Evolutionary conservation across 148 eudicot genomes (phyloP).

Genomic region (Pouteria glomerata): DNA sequence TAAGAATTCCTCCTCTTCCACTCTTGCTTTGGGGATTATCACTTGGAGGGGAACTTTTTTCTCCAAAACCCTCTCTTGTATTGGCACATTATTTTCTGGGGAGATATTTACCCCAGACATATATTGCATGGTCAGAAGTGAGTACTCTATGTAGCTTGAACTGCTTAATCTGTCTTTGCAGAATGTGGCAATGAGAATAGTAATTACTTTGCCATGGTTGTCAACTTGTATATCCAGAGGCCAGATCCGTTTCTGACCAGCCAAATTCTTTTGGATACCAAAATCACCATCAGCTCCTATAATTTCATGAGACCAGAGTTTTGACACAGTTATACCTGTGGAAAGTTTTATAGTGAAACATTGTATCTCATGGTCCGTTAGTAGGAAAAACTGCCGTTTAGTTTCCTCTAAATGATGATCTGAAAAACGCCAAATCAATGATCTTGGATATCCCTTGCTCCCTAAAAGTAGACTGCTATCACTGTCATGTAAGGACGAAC

Average conservation of each 20-base stretch:
- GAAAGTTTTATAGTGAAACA: slow-evolving; percentile 57
- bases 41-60: slow-evolving; percentile 79
- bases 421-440: slow-evolving; percentile 70
- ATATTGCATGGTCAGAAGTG: slow-evolving; percentile 89
- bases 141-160: slow-evolving; percentile 89
- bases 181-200: slow-evolving; percentile 75
- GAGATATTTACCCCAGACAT: slow-evolving; percentile 58
- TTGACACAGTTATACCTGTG: slow-evolving; percentile 36
- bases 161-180: slow-evolving; percentile 82
- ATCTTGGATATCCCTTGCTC: slow-evolving; percentile 71
- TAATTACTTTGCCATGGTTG: slow-evolving; percentile 67
- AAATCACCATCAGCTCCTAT: slow-evolving; percentile 77
- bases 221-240: slow-evolving; percentile 89
- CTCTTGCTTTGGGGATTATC: slow-evolving; percentile 88
- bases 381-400: slow-evolving; percentile 59
- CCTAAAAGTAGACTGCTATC: slow-evolving; percentile 31
- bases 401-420: slow-evolving; percentile 27
- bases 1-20: slow-evolving; percentile 80
- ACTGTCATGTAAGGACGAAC: slow-evolving; percentile 25
- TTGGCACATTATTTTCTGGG: slow-evolving; percentile 22
- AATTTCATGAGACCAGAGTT: slow-evolving; percentile 90
- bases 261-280: slow-evolving; percentile 85
- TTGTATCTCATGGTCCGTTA: slow-evolving; percentile 81
- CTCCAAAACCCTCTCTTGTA: slow-evolving; percentile 58
- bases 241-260: slow-evolving; percentile 92